Evolutionary conservation across 2,329 filamentous ascomycete genomes (phyloP), one percentile per base, ranked within the genome.

Genomic region (Plenodomus lindquistii): DNA sequence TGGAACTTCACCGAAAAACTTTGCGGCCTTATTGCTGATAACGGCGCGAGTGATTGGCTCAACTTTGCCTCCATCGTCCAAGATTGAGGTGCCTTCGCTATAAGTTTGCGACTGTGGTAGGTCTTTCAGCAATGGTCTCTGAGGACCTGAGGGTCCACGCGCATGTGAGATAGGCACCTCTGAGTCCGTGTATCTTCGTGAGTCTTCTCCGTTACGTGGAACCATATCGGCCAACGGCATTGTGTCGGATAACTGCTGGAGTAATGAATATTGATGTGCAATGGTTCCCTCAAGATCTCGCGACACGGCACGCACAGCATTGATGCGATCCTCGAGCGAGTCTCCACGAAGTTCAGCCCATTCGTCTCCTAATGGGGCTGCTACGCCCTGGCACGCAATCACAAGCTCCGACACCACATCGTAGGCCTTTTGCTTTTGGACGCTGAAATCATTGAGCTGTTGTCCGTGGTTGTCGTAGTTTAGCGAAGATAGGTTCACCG

Each of bases 281-380:
- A 92, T 88, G 62, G 89, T 92, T 17, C 86, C 89, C 69, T 97
- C 91, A 16, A 99, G 78, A 39, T 93, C 88, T 60, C 88, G 84
- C 9, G 87, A 85, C 52, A 90, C 88, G 49, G 85, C 81, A 43
- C 88, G 84, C 49, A 97, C 91, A 54, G 89, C 87, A 55, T 88
- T 88, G 20, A 97, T 74, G 18, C 94, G 85, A 58, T 90, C 90
- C 66, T 97, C 93, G 22, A 99, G 78, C 7, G 92, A 89, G 68
- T 96, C 91, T 1, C 91, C 91, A 37, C 91, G 85, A n/a, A 92
- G 80, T 69, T 96, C 91, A 3, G 92, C 85, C 94, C 94, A 99
- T 74, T 99, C 94, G 68, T 99, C 94, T 8, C 88, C 89, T 37
- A 99, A 74, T 5, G 94, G 94, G 8, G 90, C 90, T 5, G 91